phyloP scores from a whole-genome alignment of 257 asterid genomes.

The Leptodermis oblonga region DNA sequence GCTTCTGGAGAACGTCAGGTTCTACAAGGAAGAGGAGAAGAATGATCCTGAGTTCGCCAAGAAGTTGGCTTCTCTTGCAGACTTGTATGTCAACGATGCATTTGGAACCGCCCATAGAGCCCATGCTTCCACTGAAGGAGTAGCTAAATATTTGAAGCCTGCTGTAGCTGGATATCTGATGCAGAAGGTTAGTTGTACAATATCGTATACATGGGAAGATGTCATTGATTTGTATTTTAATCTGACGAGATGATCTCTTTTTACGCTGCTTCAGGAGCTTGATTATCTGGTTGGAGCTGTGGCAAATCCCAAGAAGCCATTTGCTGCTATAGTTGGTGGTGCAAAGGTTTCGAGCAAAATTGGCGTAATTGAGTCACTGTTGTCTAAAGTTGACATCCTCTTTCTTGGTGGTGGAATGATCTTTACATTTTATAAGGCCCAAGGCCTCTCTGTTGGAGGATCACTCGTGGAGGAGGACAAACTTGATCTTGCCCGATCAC shows the following conservation, averaged over 20 bases:
- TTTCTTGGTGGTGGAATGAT: constrained; percentile 90
- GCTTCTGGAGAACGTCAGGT: constrained; percentile 77
- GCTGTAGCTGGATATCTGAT: constrained; percentile 52
- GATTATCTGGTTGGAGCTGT: constrained; percentile 82
- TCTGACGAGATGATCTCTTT: not conserved
- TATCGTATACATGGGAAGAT: not conserved
- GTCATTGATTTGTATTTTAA: not conserved
- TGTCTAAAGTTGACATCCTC: constrained; percentile 64
- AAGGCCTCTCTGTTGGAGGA: constrained; percentile 68
- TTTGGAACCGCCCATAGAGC: constrained; percentile 82
- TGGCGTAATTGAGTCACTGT: constrained; percentile 65
- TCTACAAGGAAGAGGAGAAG: constrained; percentile 55
- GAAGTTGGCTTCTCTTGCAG: constrained; percentile 51
- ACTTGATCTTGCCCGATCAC: constrained; percentile 70
- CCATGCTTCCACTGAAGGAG: constrained; percentile 58
- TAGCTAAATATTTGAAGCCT: constrained; percentile 45
- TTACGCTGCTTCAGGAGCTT: constrained; percentile 52
- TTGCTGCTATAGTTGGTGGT: constrained; percentile 90
- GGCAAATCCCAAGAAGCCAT: constrained; percentile 73
- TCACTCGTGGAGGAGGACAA: constrained; percentile 82
- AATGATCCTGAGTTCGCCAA: constrained; percentile 55
- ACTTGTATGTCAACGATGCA: constrained; percentile 69
- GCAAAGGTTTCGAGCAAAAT: constrained; percentile 75
- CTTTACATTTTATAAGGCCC: constrained; percentile 81
- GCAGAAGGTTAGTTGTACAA: constrained; percentile 36